Conservation (phyloP, 2,329 filamentous ascomycete species). For the Apiospora rasikravindrae region DNA sequence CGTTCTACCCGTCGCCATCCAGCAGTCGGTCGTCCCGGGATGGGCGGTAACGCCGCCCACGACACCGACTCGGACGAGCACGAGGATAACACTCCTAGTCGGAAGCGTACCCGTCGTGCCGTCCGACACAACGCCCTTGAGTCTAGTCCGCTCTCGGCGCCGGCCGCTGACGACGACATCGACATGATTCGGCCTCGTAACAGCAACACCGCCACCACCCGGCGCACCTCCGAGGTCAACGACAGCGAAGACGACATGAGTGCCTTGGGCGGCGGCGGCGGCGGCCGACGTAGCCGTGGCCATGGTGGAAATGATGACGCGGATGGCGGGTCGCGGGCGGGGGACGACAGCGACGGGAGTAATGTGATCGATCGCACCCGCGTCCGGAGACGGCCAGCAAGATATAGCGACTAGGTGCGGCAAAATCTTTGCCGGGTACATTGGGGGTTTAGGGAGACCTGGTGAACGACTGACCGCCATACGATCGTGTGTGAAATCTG, state of each 20-base stretch:
- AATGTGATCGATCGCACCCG: conserved; percentile 13
- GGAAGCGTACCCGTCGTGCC: conserved; percentile 30
- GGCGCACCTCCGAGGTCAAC: conserved; percentile 23
- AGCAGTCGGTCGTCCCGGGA: background rate
- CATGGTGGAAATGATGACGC: background rate
- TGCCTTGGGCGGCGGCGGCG: background rate
- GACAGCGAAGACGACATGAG: conserved; percentile 19
- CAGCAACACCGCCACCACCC: conserved; percentile 30
- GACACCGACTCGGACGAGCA: conserved; percentile 23
- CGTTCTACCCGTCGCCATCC: conserved; percentile 1
- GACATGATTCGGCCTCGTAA: background rate
- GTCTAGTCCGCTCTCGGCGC: conserved; percentile 38
- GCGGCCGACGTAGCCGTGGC: background rate
- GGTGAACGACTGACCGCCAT: background rate
- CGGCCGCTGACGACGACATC: conserved; percentile 27
- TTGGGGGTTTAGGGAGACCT: background rate
- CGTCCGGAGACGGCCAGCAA: background rate
- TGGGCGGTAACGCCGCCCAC: conserved; percentile 20
- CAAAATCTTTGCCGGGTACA: background rate
- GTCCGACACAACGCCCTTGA: conserved; percentile 26
- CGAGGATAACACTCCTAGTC: conserved; percentile 26
- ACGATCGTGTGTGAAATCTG: background rate
- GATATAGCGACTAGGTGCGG: conserved; percentile 5
- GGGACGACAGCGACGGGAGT: conserved; percentile 17
- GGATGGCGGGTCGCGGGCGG: background rate